Base-by-base conservation (phyloP, 2,329 filamentous ascomycete genomes). In the Epichloe baconii region DNA sequence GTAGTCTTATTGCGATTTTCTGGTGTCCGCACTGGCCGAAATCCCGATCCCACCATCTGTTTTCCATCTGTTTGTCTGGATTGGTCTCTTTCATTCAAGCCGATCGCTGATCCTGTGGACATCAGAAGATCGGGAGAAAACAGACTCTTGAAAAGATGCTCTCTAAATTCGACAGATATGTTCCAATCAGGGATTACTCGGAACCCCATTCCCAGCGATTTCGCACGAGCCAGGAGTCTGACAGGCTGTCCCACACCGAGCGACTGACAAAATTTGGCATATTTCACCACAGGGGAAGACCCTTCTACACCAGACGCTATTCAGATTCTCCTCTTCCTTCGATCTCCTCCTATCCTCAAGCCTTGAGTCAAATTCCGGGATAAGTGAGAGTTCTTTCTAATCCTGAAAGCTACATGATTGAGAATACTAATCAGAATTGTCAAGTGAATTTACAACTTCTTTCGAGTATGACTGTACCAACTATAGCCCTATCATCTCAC, bases 101-200 rank as follows among this genome's bases (percentile, higher is more conserved):
- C 19, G 10, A 10, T 43, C 34, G 19, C 23, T 23, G 14, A 34
- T 4, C 2, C 4, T 14, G 37, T 21, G 34, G 10, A 17, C 8
- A 14, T 44, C 10, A 43, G 21, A 17, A 23, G 34, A 26, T 11
- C 47, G 14, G 19, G 6, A 14, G 21, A 12, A 3, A n/a, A 26
- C 5, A 36, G 21, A 44, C 19, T 17, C 34, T 36, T 49, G 5
- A 44, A 41, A 34, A 42, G 21, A 31, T 19, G n/a, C 44, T 49
- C 15, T 31, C 49, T 26, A 43, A 19, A 40, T 37, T 69, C 3
- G 76, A 80, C 56, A 72, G 77, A 45, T 80, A 78, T 55, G 66
- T 80, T 4, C 73, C 77, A 12, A 61, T 62, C 8, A 66, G 74
- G 53, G 64, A 71, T 37, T 54, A 58, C 14, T 53, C 55, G 0